These are phyloP conservation scores for Candida nonsorbophila DNA, from an alignment of 805 yeast genomes.

Conservation along the genomic window DNA sequence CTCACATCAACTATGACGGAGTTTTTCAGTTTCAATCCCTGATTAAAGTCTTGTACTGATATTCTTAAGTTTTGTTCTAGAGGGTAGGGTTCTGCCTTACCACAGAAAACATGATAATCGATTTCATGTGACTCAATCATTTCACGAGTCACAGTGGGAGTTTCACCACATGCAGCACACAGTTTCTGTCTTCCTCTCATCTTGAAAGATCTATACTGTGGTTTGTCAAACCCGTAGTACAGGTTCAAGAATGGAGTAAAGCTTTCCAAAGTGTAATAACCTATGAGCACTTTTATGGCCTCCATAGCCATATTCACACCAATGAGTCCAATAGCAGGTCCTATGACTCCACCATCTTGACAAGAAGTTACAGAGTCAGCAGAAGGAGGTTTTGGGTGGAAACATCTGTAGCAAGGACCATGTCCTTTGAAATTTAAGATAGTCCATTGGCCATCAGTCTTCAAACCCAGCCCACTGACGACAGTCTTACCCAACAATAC, in stretches of 20 bases:
- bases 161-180: constrained; percentile 63
- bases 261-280: constrained; percentile 40
- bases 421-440: constrained; percentile 56
- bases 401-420: constrained; percentile 95
- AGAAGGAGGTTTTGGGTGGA: constrained; percentile 87
- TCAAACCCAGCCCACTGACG: constrained; percentile 88
- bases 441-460: constrained; percentile 85
- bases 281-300: constrained; percentile 67
- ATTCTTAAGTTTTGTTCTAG: constrained; percentile 44
- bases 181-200: constrained; percentile 63
- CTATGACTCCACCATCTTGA: constrained; percentile 82
- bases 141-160: constrained; percentile 45
- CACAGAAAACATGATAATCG: constrained; percentile 76
- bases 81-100: constrained; percentile 44
- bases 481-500: constrained; percentile 65
- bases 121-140: constrained; percentile 42
- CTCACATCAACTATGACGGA: constrained; percentile 67
- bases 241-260: constrained; percentile 67
- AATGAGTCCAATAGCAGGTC: constrained; percentile 92
- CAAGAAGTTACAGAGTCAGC: constrained; percentile 80
- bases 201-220: constrained; percentile 64
- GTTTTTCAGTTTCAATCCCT: constrained; percentile 10
- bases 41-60: constrained; percentile 30
- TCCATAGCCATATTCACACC: constrained; percentile 90
- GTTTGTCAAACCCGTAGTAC: constrained; percentile 64